These are phyloP conservation scores for Lasiosphaeriaceae sp. DNA, from an alignment of 495 filamentous ascomycete genomes.

Conservation along the genomic window DNA sequence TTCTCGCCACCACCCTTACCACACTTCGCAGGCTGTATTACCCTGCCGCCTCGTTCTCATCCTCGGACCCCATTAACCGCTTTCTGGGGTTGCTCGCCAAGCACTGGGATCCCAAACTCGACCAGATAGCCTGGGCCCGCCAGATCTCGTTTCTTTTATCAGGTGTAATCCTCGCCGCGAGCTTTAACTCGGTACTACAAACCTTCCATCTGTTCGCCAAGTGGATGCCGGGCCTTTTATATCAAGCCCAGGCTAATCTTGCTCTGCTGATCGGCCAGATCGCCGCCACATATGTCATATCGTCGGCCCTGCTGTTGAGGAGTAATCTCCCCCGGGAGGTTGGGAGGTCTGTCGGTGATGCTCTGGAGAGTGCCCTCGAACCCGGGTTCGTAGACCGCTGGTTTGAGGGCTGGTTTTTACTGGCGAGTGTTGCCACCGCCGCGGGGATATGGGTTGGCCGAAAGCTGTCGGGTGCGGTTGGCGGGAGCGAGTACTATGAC, in stretches of 20 bases:
- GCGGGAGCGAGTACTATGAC: slow-evolving; percentile 50
- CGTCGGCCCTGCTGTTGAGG: slow-evolving; percentile 65
- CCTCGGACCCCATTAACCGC: slow-evolving; percentile 72
- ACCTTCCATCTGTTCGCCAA: slow-evolving; percentile 72
- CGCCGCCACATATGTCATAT: slow-evolving; percentile 74
- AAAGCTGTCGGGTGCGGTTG: slow-evolving; percentile 47
- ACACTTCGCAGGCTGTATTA: slow-evolving; percentile 53
- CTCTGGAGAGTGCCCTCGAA: slow-evolving; percentile 66
- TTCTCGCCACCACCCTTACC: slow-evolving; percentile 61
- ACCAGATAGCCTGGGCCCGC: slow-evolving; percentile 66
- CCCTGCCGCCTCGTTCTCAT: slow-evolving; percentile 54
- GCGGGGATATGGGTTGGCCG: slow-evolving; percentile 65
- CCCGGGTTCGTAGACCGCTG: slow-evolving; percentile 73
- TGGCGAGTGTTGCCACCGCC: slow-evolving; percentile 57
- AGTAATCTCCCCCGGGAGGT: slow-evolving; percentile 70
- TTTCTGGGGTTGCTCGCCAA: slow-evolving; percentile 68
- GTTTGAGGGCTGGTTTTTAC: slow-evolving; percentile 80
- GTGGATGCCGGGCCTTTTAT: slow-evolving; percentile 61
- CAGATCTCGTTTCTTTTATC: slow-evolving; percentile 75
- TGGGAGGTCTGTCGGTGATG: slow-evolving; percentile 64
- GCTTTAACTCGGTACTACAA: slow-evolving; percentile 70
- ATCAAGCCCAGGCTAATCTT: slow-evolving; percentile 60
- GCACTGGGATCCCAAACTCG: slow-evolving; percentile 67
- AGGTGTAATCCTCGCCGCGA: slow-evolving; percentile 71
- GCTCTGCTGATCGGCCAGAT: slow-evolving; percentile 72